Evolutionary conservation across 2,329 filamentous ascomycete genomes (phyloP), one percentile per base, ranked within the genome.

Genomic region (Amylocarpus encephaloides): DNA sequence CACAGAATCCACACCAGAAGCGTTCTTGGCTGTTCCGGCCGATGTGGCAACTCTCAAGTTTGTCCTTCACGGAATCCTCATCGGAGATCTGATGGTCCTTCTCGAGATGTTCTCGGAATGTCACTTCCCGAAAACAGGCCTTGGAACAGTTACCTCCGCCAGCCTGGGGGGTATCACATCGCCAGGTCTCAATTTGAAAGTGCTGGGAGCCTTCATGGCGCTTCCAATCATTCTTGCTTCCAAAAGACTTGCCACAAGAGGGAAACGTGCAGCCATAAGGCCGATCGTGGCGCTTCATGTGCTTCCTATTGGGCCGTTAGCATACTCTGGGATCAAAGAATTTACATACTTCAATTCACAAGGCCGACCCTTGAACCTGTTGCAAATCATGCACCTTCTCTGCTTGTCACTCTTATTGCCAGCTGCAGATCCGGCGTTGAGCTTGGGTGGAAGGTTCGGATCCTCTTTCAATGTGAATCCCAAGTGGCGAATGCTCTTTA

Each of bases 181-280:
- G 79, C 82, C 86, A 95, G 43, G 76, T 75, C 61, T 90, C 84
- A 5, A 78, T 67, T 51, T 85, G 79, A 53, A 79, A 81, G 65
- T 95, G 90, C 62, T 92, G 86, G 13, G 79, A 82, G 57, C 82
- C 85, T 63, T 96, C 92, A 62, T 96, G 91, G 1, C 91, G 81
- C 65, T 94, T 95, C 91, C 82, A 96, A 67, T 96, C 91, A 52
- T 89, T 91, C 64, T 95, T 95, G 67, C 86, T 91, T n/a, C 91
- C 91, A 59, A 95, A 95, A 0, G 65, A 73, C 62, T 88, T 90
- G 43, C 69, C 67, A 62, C 91, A 95, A 29, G 71, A 68, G 7
- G 73, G 68, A 56, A 83, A 86, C 0, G 89, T 95, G 67, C 91
- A 96, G 11, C 82, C 83, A 55, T 92, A 95, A 0, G 89, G 91